Conservation (phyloP, 176 grass and related monocot genomes). For the Lolium perenne region DNA sequence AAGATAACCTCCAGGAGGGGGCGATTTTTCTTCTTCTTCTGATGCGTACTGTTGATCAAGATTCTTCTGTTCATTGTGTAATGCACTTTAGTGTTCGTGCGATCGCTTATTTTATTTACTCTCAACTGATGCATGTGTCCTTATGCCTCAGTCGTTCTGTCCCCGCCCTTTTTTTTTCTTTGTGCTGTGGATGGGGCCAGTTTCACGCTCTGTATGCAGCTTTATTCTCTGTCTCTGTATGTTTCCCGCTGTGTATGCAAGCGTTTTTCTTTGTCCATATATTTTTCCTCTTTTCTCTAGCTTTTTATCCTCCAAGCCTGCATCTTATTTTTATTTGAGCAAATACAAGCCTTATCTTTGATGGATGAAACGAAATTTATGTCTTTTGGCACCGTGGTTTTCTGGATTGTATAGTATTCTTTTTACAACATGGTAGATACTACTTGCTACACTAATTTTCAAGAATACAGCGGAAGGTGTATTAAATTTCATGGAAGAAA, state of each 20-base stretch:
- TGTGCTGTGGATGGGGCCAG: slow-evolving; percentile 34
- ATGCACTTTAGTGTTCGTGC: slow-evolving; percentile 13
- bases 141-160: slow-evolving; percentile 25
- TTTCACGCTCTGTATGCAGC: not conserved
- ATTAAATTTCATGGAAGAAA: no score
- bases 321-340: no score
- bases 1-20: not conserved
- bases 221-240: not conserved
- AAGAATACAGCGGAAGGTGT: no score
- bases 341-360: not conserved
- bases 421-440: not conserved
- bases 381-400: not conserved
- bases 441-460: no score
- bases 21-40: not conserved
- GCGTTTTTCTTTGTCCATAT: not conserved
- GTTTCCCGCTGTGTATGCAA: not conserved
- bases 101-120: slow-evolving; percentile 38
- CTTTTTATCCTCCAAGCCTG: not conserved
- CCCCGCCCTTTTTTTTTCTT: not conserved
- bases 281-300: not conserved
- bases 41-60: not conserved
- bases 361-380: not conserved
- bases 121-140: slow-evolving; percentile 42
- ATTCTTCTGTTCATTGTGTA: slow-evolving; percentile 18
- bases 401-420: not conserved